Conservation (phyloP, 192 early-diverging fungal genomes). For the Coemansia furcata region DNA sequence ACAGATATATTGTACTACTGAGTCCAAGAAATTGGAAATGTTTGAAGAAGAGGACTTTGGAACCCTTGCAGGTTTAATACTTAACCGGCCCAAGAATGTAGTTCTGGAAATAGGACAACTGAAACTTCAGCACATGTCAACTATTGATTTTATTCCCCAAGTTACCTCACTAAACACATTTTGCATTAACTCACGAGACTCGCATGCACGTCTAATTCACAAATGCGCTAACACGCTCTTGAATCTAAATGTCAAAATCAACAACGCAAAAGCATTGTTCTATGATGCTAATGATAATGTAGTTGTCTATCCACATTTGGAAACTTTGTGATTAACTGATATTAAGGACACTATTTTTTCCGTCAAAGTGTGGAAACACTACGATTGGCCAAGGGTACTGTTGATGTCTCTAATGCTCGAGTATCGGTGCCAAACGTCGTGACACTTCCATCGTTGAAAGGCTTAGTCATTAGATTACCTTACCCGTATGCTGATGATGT, state of each 20-base stretch:
- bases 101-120: not conserved
- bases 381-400: not conserved
- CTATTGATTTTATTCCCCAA: not conserved
- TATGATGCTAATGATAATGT: not conserved
- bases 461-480: no score
- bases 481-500: not conserved
- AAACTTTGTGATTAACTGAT: not conserved
- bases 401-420: not conserved
- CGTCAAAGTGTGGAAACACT: no score
- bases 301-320: not conserved
- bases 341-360: no score
- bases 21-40: not conserved
- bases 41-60: not conserved
- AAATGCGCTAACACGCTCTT: not conserved
- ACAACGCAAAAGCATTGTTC: not conserved
- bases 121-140: not conserved
- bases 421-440: not conserved
- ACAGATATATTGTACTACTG: not conserved
- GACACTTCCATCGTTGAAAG: not conserved
- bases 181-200: not conserved
- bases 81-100: not conserved
- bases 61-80: not conserved
- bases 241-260: not conserved
- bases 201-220: not conserved
- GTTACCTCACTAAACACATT: not conserved